A percentile compares a stretch with the other conserved stretches of the same genome.
Conservation (phyloP, 441 rosid species). For the Populus trichocarpa region DNA sequence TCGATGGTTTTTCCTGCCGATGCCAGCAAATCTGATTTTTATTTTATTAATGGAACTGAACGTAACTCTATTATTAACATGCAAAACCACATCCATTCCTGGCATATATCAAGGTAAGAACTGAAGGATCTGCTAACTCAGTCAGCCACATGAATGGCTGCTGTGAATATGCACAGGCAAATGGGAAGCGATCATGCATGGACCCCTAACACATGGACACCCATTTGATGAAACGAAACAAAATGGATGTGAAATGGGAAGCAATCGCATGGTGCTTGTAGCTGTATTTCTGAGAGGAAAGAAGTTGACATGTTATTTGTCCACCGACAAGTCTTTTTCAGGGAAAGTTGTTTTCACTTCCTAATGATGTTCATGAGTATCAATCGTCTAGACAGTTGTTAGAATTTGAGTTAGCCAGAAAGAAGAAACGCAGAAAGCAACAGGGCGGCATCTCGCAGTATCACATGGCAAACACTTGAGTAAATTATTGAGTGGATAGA, state of each 20-base stretch:
- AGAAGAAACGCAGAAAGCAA: slow-evolving; percentile 6
- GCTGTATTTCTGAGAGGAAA: neutral
- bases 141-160: neutral
- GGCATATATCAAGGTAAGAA: neutral
- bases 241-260: neutral
- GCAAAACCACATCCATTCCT: no score
- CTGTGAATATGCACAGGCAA: neutral
- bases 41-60: no score
- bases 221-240: neutral
- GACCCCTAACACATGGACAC: slow-evolving; percentile 6
- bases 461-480: slow-evolving; percentile 10
- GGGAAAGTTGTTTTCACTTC: neutral
- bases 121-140: neutral
- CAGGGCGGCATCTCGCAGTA: slow-evolving; percentile 20
- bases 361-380: neutral
- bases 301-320: neutral
- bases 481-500: slow-evolving; percentile 9
- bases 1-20: no score
- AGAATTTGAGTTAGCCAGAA: slow-evolving; percentile 7
- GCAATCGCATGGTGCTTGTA: slow-evolving; percentile 7
- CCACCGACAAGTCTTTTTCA: neutral
- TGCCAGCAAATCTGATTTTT: no score
- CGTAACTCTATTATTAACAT: neutral
- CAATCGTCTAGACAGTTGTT: neutral
- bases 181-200: slow-evolving; percentile 14